Base-by-base conservation (phyloP, 2,329 filamentous ascomycete species). In the Decorospora gaudefroyi region DNA sequence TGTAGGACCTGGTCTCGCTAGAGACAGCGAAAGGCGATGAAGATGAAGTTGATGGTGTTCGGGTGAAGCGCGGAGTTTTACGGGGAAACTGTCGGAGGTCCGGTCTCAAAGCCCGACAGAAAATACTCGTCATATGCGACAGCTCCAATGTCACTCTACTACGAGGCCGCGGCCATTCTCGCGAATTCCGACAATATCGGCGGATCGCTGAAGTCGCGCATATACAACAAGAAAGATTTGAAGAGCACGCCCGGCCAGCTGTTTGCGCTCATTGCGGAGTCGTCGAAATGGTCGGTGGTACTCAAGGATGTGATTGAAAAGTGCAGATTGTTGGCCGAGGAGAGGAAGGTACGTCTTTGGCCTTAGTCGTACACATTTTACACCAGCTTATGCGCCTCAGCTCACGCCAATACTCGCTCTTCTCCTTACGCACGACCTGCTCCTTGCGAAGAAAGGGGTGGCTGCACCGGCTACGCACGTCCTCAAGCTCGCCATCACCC, bases 221-320 rank as follows among this genome's bases (percentile, higher is more conserved):
- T 97, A 30, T 97, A 93, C 70, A 78, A 73, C 46, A 85, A 84
- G 49, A 87, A 87, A 59, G 76, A 78, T 6, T 73, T 90, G 55
- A 95, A 92, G 64, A 90, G 87, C 11, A 81, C 86, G 2, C 86
- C 87, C 0, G 85, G 85, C 8, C 88, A 95, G 65, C 77, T 97
- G 6, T 97, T 93, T 67, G 93, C 93, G 6, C 76, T 99, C 23
- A 86, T 90, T 15, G 81, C 86, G 15, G 91, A 97, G 71, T 84
- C 88, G 1, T 85, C 87, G 57, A 97, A 96, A 83, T 96, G 92
- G 89, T 93, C 91, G 59, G 69, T 77, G 3, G 78, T 96, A 2
- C 74, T 99, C 33, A 90, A 90, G 62, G 90, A 96, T 63, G 86
- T 96, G n/a, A 83, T 99, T 63, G 90, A 96, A 58, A 83, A 80